Conservation (phyloP, 441 rosid genomes). For the Arabidopsis hybrid region DNA sequence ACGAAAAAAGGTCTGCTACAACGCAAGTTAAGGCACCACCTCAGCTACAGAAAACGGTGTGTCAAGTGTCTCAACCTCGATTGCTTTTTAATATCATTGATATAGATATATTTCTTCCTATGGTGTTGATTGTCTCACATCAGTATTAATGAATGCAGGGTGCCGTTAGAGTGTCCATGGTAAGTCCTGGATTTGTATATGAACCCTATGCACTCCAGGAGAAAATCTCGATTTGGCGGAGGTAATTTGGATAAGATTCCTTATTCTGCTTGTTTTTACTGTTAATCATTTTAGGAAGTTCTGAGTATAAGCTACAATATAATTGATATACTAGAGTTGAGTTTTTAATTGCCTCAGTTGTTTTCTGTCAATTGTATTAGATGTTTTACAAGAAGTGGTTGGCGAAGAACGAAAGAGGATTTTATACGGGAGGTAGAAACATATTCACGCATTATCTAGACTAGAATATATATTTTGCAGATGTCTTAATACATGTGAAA, state of each 20-base stretch:
- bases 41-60: conserved; percentile 76
- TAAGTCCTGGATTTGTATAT: conserved; percentile 88
- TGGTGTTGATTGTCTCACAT: conserved; percentile 21
- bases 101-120: background rate
- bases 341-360: background rate
- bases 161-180: conserved; percentile 65
- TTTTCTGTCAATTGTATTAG: conserved; percentile 45
- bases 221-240: conserved; percentile 74
- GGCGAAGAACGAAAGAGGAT: conserved; percentile 93
- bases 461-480: background rate
- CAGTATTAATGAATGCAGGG: conserved; percentile 58
- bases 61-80: conserved; percentile 25
- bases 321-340: conserved; percentile 1
- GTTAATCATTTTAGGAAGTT: background rate
- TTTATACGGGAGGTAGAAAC: conserved; percentile 67
- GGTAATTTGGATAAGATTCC: conserved; percentile 47
- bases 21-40: conserved; percentile 71
- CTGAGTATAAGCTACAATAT: background rate
- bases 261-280: background rate
- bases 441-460: conserved; percentile 20
- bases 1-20: conserved; percentile 57
- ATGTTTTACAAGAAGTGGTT: conserved; percentile 86
- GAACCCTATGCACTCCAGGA: conserved; percentile 81
- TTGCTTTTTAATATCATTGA: background rate
- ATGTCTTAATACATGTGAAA: conserved; percentile 24